Base-by-base conservation (phyloP, 2,329 filamentous ascomycete species). In the Chaetomium strumarium region DNA sequence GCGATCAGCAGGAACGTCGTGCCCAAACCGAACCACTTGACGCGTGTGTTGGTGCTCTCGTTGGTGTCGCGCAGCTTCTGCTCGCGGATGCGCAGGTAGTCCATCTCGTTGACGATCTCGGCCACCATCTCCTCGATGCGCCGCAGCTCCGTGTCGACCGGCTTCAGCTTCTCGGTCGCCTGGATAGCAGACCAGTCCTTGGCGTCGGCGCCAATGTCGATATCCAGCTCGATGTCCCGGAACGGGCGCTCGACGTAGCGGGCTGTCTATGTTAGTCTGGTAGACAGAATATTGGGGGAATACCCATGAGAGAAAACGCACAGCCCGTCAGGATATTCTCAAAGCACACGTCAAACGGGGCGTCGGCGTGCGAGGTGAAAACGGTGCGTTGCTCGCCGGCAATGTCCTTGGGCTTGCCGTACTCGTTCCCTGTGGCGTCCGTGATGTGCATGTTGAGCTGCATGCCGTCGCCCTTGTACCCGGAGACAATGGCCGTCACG, bases 181-280 rank as follows among this genome's bases (percentile, higher is more conserved):
- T 96, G 90, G 68, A 97, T 95, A 63, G 90, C 90, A 60, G 86
- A 90, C 93, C 93, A 99, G 75, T 99, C 93, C 72, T 95, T 95
- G 60, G 93, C 93, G 70, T 96, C 91, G 71, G 91, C 91, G 65
- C 91, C 91, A 64, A 96, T 95, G 70, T 96, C 91, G 68, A 96
- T 87, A 72, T 96, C 91, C 64, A 96, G 86, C 74, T 96, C 91
- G 61, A 96, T 73, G 69, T 86, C 80, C 60, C 90, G 88, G 66
- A 70, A 74, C 47, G 82, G 77, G 69, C 75, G 70, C 62, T 70
- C 70, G 60, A 70, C 67, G 56, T 69, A 60, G 51, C 58, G 59
- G 41, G 59, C 62, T 64, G 54, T 20, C 14, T 14, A 3, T n/a
- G 20, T 51, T 40, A 40, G 30, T 9, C 12, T 24, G 33, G 5